phyloP scores from a whole-genome alignment of 768 basidiomycete genomes.

The Kwoniella bestiolae region DNA sequence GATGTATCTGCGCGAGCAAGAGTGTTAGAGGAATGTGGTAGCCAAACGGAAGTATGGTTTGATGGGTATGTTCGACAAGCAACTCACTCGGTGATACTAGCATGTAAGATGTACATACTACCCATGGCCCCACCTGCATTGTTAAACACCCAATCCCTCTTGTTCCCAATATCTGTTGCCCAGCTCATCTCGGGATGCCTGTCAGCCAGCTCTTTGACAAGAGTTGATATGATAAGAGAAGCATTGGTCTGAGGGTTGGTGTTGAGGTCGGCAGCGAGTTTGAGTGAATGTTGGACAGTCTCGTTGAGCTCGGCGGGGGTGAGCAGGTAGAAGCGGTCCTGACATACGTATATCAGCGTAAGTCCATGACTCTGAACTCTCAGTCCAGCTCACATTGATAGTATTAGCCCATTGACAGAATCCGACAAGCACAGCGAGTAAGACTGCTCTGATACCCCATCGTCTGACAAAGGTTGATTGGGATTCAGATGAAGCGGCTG shows the following conservation, averaged over 20 bases:
- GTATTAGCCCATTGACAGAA: conserved; percentile 11
- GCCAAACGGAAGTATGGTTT: too few relatives aligned
- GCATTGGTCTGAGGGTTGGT: conserved; percentile 60
- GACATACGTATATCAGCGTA: neutral
- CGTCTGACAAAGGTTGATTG: neutral
- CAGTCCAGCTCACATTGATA: conserved; percentile 18
- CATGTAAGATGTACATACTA: conserved; percentile 92
- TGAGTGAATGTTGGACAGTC: conserved; percentile 75
- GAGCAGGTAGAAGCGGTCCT: conserved; percentile 89
- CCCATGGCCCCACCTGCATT: conserved; percentile 99
- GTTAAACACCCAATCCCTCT: conserved; percentile 89
- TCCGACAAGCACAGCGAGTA: conserved; percentile 16
- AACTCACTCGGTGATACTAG: conserved; percentile 91
- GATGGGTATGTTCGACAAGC: too few relatives aligned
- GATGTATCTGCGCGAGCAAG: conserved; percentile 55
- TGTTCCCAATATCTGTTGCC: conserved; percentile 53
- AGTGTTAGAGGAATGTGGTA: too few relatives aligned
- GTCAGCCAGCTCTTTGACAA: conserved; percentile 75
- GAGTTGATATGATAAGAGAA: conserved; percentile 75
- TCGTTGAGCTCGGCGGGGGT: conserved; percentile 73
- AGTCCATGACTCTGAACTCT: neutral
- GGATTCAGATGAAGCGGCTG: neutral
- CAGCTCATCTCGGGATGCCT: conserved; percentile 67
- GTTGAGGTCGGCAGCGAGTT: conserved; percentile 38
- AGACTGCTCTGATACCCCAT: conserved; percentile 20